phyloP scores from a whole-genome alignment of 345 rosid genomes.

The Syzygium oleosum region DNA sequence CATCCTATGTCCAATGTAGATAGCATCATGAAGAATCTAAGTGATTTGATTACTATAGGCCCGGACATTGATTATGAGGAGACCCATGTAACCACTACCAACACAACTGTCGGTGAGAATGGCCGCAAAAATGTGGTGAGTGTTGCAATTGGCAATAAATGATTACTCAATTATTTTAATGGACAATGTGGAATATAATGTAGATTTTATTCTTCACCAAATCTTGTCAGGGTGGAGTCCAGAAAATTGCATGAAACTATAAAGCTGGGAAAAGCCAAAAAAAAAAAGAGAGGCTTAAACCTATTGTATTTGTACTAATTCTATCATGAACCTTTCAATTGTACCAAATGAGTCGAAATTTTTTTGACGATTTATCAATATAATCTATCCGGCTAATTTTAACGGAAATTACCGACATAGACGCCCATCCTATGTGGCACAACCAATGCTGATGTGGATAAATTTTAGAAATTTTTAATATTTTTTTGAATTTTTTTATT shows the following conservation, averaged over 20 bases:
- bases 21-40: background rate
- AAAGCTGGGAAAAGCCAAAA: too few species aligned
- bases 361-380: too few species aligned
- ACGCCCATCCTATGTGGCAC: too few species aligned
- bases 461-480: too few species aligned
- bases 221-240: background rate
- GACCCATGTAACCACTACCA: background rate
- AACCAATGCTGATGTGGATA: too few species aligned
- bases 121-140: background rate
- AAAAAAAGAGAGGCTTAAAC: too few species aligned
- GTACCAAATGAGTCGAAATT: too few species aligned
- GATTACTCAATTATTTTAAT: background rate
- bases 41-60: background rate
- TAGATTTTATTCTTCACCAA: background rate
- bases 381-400: too few species aligned
- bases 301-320: too few species aligned
- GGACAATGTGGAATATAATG: background rate
- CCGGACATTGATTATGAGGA: background rate
- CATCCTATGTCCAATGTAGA: background rate
- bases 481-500: too few species aligned
- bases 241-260: background rate
- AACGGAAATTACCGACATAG: too few species aligned
- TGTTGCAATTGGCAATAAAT: background rate
- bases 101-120: background rate
- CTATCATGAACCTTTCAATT: too few species aligned